Evolutionary conservation across 2,329 filamentous ascomycete genomes (phyloP).

Genomic region (Venturia asperata): DNA sequence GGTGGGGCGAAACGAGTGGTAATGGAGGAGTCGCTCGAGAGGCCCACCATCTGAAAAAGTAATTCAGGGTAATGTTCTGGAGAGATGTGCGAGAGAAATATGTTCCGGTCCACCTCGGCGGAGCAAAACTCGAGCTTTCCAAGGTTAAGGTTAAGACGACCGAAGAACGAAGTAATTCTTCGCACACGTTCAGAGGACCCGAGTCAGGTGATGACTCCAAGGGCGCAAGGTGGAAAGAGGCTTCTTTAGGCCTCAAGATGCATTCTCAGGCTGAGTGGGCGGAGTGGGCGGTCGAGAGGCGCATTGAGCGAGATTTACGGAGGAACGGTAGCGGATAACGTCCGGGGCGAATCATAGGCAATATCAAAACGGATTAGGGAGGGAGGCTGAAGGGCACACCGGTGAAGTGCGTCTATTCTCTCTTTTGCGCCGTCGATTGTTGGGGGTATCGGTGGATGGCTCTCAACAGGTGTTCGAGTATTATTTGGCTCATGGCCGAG

Average conservation of each 20-base stretch:
- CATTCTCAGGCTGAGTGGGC: neutral
- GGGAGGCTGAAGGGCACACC: neutral
- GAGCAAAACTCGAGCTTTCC: neutral
- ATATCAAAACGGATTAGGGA: neutral
- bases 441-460: neutral
- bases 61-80: neutral
- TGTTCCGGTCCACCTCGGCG: neutral
- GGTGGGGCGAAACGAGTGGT: neutral
- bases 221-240: neutral
- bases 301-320: constrained; percentile 3
- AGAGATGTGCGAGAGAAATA: neutral
- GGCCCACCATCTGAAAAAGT: neutral
- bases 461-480: neutral
- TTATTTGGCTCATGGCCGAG: too few species aligned
- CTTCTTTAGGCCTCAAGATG: neutral
- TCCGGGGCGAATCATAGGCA: neutral
- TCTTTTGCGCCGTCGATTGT: neutral
- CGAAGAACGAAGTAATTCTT: neutral
- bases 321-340: constrained; percentile 1
- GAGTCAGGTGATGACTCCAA: neutral
- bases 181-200: neutral
- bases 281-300: neutral
- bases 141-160: neutral
- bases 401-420: neutral
- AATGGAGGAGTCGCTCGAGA: neutral